phyloP scores from a whole-genome alignment of 163 green algal genomes.

The Volvox carteri region DNA sequence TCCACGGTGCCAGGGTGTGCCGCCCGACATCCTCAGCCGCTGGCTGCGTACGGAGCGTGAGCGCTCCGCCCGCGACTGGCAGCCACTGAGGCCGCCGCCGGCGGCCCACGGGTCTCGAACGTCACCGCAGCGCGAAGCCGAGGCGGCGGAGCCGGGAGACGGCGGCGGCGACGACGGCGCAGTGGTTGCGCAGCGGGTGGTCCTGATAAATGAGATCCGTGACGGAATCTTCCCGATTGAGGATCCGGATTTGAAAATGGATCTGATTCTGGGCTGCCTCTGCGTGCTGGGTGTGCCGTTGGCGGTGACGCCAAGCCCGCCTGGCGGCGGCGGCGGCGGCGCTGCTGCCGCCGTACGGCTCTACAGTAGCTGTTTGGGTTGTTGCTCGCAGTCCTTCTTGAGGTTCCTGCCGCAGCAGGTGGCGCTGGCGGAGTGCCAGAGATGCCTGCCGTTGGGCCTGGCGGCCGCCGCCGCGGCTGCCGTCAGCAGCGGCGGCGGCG shows the following conservation, averaged over 20 bases:
- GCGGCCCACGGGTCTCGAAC: neutral
- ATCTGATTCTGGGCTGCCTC: constrained; percentile 69
- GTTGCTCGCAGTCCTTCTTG: constrained; percentile 31
- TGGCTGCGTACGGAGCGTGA: constrained; percentile 73
- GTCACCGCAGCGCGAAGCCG: neutral
- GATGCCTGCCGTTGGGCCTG: neutral
- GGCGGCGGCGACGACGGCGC: neutral
- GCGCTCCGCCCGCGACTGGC: constrained; percentile 68
- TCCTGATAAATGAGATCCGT: constrained; percentile 59
- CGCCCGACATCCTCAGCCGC: constrained; percentile 58
- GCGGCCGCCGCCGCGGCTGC: neutral
- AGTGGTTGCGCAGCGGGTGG: constrained; percentile 33
- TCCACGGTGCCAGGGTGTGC: constrained; percentile 64
- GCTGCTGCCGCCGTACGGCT: constrained; percentile 4
- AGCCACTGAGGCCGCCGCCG: constrained; percentile 55
- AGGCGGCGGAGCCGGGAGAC: neutral
- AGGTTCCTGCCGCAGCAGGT: constrained; percentile 27
- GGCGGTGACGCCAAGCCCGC: constrained; percentile 11
- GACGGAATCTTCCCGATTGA: constrained; percentile 62
- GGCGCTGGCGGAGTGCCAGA: neutral
- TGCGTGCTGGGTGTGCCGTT: constrained; percentile 72
- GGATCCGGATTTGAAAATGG: constrained; percentile 39
- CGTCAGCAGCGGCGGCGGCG: neutral
- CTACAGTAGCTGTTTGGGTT: neutral
- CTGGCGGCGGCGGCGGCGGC: neutral